Evolutionary conservation across 2,329 filamentous ascomycete genomes (phyloP), one percentile per base, ranked within the genome.

Genomic region (Talaromyces piceae): DNA sequence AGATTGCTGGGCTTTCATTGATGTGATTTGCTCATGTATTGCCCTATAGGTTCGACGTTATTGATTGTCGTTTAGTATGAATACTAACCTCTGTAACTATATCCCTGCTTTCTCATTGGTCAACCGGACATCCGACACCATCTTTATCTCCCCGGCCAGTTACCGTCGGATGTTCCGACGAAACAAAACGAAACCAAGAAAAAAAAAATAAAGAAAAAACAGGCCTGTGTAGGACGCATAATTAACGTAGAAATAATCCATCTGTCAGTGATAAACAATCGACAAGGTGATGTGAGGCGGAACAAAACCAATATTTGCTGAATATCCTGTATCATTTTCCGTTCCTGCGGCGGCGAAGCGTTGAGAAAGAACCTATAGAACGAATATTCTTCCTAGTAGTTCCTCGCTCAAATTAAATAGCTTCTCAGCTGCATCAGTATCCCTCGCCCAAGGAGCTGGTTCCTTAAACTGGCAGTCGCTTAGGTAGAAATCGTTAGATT

Each of bases 391-490:
- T 2, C 48, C 48, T 12, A 45, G 18, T 28, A 50, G 9, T 4
- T 45, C 20, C 16, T 22, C 48, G 27, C 48, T 45, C n/a, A 50
- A 20, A 12, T 39, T 18, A 9, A 26, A 37, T 20, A 51, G 28
- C 11, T 23, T 45, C 25, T 50, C 43, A 31, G 48, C 48, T 39
- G 65, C 56, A 45, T 66, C 62, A 5, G 61, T 45, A 54, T 68
- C 63, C 12, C 62, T 66, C 4, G 70, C 68, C 62, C 67, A 67
- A 2, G 64, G 55, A 20, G 55, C 56, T 3, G 62, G 58, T 45
- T 65, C 47, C 59, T 51, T 51, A 26, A 62, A 49, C 49, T 70
- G 63, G 46, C 65, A 67, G 52, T 74, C 64, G 13, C 60, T 58
- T 28, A 75, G 50, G 44, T 64, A 73, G 22, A 57, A 54, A 8